These are phyloP conservation scores for Calonectria pseudoreteaudii DNA, from an alignment of 2,329 filamentous ascomycete species.

Conservation along the genomic window DNA sequence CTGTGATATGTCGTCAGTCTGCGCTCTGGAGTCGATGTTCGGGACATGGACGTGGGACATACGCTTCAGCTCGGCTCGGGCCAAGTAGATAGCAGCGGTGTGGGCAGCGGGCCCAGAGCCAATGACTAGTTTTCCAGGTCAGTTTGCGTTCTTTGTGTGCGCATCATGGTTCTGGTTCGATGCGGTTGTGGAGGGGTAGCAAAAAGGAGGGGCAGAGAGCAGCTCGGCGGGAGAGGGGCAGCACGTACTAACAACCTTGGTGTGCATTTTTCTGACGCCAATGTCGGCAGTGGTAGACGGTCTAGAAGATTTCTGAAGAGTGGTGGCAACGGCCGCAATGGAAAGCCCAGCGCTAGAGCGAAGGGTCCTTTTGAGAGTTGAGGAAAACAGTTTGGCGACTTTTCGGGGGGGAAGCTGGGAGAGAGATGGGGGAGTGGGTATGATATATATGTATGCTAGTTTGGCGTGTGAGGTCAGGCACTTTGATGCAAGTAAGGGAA, in stretches of 20 bases:
- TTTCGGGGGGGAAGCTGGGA: slow-evolving; percentile 21
- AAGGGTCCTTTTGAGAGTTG: slow-evolving; percentile 79
- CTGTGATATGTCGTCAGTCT: slow-evolving; percentile 49
- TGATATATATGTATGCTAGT: slow-evolving; percentile 13
- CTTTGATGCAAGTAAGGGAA: slow-evolving; percentile 1
- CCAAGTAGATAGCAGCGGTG: slow-evolving; percentile 96
- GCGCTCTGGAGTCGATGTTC: neutral
- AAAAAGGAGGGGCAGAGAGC: neutral
- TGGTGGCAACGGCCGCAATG: slow-evolving; percentile 74
- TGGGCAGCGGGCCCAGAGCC: slow-evolving; percentile 98
- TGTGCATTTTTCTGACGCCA: slow-evolving; percentile 80
- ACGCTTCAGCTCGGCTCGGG: slow-evolving; percentile 92
- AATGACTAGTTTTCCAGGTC: slow-evolving; percentile 65
- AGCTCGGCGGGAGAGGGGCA: slow-evolving; percentile 21
- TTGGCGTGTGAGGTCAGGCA: neutral
- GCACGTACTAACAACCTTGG: slow-evolving; percentile 86
- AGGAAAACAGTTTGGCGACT: slow-evolving; percentile 92
- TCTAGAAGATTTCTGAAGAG: slow-evolving; percentile 66
- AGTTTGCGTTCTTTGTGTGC: slow-evolving; percentile 9
- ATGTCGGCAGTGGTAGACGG: slow-evolving; percentile 49
- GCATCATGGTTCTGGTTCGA: neutral
- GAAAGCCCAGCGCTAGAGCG: slow-evolving; percentile 81
- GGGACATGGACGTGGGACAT: slow-evolving; percentile 43
- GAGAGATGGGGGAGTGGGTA: slow-evolving; percentile 14
- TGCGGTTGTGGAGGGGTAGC: slow-evolving; percentile 6